Evolutionary conservation across 192 early-diverging fungal species (phyloP), one percentile per base, ranked within the genome.

Genomic region (Coemansia reversa): DNA sequence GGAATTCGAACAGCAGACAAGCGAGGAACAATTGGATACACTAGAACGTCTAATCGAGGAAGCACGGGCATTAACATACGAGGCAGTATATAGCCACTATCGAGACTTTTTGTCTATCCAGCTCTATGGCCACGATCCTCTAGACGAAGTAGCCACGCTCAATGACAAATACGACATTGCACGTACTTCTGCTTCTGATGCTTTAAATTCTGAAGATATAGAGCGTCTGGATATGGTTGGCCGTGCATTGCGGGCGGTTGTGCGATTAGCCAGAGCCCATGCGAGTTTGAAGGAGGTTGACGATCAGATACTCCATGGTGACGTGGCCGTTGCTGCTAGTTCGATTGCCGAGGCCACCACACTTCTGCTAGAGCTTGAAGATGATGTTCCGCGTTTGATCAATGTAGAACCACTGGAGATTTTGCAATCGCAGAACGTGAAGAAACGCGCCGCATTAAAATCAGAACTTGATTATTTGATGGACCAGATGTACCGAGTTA

Each of bases 121-220:
- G 29, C 52, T 72, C 47, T 69, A 75, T 52, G 74, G 63, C 4
- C 56, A 65, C 20, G 80, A 82, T 33, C 74, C 75, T 14, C 72
- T 76, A 25, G 72, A 82, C 69, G 80, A 76, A 49, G 66, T 76
- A n/a, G 80, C 74, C 7, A 74, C 80, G 9, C 62, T 74, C 20
- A 76, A 73, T 50, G 80, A 68, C 52, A 69, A 71, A 47, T 76
- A 66, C 74, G 80, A 76, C 19, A 14, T 47, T 14, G 66, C 57
- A 12, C 56, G 66, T 18, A 29, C 66, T 2, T 29, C 27, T 8
- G 54, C 66, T 8, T 27, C 59, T 12, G 45, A 45, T 7, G 49
- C 30, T 11, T 18, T 54, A 4, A 20, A 12, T 12, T 51, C 62
- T 5, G 61, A 63, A 3, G 28, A 32, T 33, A 11, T 51, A 5